These are phyloP conservation scores for Aspergillus cavernicola DNA, from an alignment of 495 filamentous ascomycete species.

Conservation along the genomic window DNA sequence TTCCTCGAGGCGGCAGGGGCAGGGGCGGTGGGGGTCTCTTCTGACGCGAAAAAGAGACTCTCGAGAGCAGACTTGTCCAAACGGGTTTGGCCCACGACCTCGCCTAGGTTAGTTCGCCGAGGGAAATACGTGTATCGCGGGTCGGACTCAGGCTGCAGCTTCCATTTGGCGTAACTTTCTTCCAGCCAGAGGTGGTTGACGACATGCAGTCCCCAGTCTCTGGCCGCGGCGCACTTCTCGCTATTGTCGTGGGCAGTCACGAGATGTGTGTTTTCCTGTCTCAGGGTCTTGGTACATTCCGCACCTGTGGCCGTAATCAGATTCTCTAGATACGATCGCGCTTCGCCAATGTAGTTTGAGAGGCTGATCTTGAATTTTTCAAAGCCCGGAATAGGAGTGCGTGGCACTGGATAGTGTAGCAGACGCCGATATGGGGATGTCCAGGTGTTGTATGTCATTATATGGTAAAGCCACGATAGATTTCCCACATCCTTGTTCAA, in stretches of 20 bases:
- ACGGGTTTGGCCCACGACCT: slow-evolving; percentile 83
- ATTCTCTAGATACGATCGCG: slow-evolving; percentile 89
- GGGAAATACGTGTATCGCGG: slow-evolving; percentile 80
- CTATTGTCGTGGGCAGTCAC: slow-evolving; percentile 83
- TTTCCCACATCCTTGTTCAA: slow-evolving; percentile 81
- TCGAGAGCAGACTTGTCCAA: slow-evolving; percentile 56
- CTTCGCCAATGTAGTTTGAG: slow-evolving; percentile 95
- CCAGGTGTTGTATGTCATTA: slow-evolving; percentile 86
- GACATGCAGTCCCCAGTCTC: slow-evolving; percentile 86
- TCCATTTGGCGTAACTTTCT: slow-evolving; percentile 89
- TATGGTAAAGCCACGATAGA: slow-evolving; percentile 85
- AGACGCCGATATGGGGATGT: slow-evolving; percentile 75
- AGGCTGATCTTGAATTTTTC: slow-evolving; percentile 72
- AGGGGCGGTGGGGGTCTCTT: slow-evolving; percentile 19
- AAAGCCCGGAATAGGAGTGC: slow-evolving; percentile 74
- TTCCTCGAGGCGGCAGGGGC: slow-evolving; percentile 21
- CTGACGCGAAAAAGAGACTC: slow-evolving; percentile 48
- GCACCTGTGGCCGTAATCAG: slow-evolving; percentile 78
- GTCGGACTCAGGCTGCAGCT: slow-evolving; percentile 61
- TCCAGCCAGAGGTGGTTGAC: slow-evolving; percentile 97
- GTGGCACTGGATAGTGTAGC: slow-evolving; percentile 84
- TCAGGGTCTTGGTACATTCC: slow-evolving; percentile 88
- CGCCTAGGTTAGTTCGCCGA: slow-evolving; percentile 80
- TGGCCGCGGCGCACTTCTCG: slow-evolving; percentile 87
- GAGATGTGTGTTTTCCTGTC: slow-evolving; percentile 89